phyloP scores from a whole-genome alignment of 768 basidiomycete genomes.

The Pleurotus djamor region DNA sequence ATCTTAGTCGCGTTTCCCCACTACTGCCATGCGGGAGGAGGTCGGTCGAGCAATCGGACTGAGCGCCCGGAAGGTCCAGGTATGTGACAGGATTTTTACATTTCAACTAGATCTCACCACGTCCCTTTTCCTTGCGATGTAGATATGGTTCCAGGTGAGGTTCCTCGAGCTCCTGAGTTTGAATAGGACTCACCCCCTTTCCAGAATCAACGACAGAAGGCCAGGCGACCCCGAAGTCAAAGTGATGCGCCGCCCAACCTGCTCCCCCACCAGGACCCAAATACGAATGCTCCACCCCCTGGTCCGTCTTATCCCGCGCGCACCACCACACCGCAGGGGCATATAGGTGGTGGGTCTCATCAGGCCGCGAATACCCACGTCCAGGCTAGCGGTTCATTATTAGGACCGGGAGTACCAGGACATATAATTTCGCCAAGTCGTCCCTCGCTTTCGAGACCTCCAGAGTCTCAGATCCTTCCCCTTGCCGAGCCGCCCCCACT shows the following conservation, averaged over 20 bases:
- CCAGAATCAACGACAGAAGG: conserved; percentile 88
- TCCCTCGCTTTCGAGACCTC: neutral
- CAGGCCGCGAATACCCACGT: conserved; percentile 23
- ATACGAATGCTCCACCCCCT: conserved; percentile 15
- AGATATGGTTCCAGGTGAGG: conserved; percentile 91
- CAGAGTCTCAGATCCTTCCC: neutral
- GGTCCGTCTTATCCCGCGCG: conserved; percentile 16
- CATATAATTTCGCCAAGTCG: conserved; percentile 12
- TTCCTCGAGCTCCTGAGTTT: conserved; percentile 14
- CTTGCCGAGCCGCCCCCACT: conserved; percentile 7
- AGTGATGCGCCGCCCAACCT: conserved; percentile 48
- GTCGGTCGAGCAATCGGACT: conserved; percentile 86
- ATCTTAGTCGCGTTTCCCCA: conserved; percentile 81
- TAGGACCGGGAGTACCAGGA: conserved; percentile 58
- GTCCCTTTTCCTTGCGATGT: conserved; percentile 12
- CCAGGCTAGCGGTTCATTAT: conserved; percentile 34
- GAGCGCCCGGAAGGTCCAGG: conserved; percentile 89
- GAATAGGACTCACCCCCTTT: conserved; percentile 8
- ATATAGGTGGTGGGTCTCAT: conserved; percentile 14
- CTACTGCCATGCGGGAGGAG: conserved; percentile 84
- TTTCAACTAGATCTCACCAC: conserved; percentile 12
- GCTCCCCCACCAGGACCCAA: conserved; percentile 64
- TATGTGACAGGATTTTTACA: conserved; percentile 30
- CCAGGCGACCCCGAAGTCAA: conserved; percentile 69
- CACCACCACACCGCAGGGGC: conserved; percentile 5